Conservation (phyloP, 2,329 filamentous ascomycete species). For the Fusarium anthophilum region DNA sequence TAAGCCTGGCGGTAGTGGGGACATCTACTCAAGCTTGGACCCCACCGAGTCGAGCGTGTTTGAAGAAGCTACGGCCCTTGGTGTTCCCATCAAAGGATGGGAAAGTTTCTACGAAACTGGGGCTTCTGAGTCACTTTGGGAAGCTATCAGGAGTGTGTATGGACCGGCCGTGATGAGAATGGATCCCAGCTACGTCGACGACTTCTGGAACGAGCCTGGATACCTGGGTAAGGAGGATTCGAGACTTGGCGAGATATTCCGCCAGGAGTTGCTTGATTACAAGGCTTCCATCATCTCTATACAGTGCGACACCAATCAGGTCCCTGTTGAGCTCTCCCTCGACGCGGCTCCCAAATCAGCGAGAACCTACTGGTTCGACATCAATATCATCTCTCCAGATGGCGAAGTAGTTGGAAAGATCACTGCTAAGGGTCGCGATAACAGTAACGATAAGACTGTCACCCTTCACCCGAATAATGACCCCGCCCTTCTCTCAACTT, state of each 20-base stretch:
- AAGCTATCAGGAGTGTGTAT: rapidly evolving
- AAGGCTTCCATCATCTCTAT: rapidly evolving
- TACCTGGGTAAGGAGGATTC: rapidly evolving
- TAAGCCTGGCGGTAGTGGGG: not conserved
- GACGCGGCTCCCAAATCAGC: rapidly evolving
- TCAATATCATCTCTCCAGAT: rapidly evolving
- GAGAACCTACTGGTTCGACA: not conserved
- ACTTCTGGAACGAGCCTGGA: not conserved
- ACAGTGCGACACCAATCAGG: rapidly evolving
- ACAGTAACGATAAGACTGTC: rapidly evolving
- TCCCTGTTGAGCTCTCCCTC: not conserved
- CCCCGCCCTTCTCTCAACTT: rapidly evolving
- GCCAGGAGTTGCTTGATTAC: not conserved
- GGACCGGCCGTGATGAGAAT: not conserved
- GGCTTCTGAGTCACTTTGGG: not conserved
- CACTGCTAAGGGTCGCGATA: rapidly evolving
- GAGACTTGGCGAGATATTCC: rapidly evolving
- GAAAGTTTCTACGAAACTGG: rapidly evolving
- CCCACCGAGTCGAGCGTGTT: rapidly evolving
- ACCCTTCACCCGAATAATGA: rapidly evolving
- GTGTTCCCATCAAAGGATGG: not conserved
- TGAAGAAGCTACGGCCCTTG: not conserved
- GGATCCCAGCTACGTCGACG: rapidly evolving
- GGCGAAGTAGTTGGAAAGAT: rapidly evolving
- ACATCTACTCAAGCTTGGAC: not conserved